phyloP scores from a whole-genome alignment of 73 alveolate species.

The Paraurostyla sp. region DNA sequence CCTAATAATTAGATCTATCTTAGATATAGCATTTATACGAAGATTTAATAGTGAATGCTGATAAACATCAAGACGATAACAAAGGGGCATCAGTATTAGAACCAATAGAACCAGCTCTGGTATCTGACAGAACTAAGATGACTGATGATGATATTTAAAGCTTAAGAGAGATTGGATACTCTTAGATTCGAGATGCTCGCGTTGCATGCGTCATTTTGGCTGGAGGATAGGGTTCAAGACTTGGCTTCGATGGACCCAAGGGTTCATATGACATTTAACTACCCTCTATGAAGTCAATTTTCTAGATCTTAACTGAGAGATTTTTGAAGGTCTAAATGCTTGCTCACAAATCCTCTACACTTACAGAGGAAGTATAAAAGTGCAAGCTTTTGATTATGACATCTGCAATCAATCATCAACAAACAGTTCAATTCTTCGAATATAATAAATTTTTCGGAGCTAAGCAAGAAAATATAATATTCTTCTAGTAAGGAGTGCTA shows the following conservation, averaged over 20 bases:
- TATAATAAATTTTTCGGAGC: constrained; percentile 83
- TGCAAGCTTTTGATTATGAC: constrained; percentile 84
- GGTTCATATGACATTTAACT: constrained; percentile 95
- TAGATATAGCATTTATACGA: constrained; percentile 10
- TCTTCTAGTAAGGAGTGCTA: constrained; percentile 81
- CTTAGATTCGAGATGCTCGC: constrained; percentile 83
- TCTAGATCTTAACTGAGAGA: constrained; percentile 75
- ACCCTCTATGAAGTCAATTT: constrained; percentile 88
- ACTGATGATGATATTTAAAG: background rate
- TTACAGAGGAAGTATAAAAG: constrained; percentile 16
- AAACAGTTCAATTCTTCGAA: constrained; percentile 72
- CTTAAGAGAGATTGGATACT: constrained; percentile 68
- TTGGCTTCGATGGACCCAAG: constrained; percentile 93
- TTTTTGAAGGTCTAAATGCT: constrained; percentile 65
- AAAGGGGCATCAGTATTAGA: background rate
- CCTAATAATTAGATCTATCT: background rate
- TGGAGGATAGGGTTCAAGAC: constrained; percentile 97
- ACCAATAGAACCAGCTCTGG: background rate
- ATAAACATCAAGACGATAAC: background rate
- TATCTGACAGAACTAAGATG: constrained; percentile 9
- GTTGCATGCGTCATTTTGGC: constrained; percentile 93
- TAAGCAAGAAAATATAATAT: constrained; percentile 60
- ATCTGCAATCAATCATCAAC: constrained; percentile 72
- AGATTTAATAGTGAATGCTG: background rate
- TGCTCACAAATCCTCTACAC: background rate